Conservation (phyloP, 139 green algal species). For the Picochlorum costavermella region DNA sequence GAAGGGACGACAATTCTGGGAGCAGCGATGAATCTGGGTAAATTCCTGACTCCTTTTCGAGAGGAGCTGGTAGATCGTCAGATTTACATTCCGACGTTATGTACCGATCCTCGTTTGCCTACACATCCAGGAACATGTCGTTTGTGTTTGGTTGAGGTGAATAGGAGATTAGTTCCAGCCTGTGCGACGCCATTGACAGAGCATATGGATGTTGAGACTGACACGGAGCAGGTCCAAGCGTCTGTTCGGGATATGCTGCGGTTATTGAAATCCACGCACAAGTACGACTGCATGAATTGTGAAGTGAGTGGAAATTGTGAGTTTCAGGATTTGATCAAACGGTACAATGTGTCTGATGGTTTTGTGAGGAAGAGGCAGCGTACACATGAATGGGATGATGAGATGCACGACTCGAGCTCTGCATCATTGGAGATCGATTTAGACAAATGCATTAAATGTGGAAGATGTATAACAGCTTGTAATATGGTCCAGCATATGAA, state of each 20-base stretch:
- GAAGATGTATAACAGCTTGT: constrained; percentile 33
- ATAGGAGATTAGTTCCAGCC: constrained; percentile 21
- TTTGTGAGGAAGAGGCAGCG: constrained; percentile 1
- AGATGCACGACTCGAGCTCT: constrained; percentile 10
- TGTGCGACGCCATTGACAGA: constrained; percentile 33
- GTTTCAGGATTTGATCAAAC: constrained; percentile 38
- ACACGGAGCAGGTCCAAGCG: constrained; percentile 17
- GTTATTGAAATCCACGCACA: constrained; percentile 34
- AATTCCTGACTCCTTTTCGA: neutral
- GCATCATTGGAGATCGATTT: constrained; percentile 34
- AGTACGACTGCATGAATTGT: constrained; percentile 42
- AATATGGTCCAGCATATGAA: constrained; percentile 33
- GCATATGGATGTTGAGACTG: constrained; percentile 26
- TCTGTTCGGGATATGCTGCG: constrained; percentile 23
- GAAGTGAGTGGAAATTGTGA: constrained; percentile 38
- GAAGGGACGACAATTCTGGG: constrained; percentile 14
- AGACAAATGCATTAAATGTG: constrained; percentile 47
- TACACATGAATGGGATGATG: constrained; percentile 25
- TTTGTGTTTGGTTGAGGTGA: constrained; percentile 37
- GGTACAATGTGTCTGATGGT: constrained; percentile 27
- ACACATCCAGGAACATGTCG: constrained; percentile 28
- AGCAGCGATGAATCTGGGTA: constrained; percentile 8
- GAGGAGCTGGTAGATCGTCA: neutral
- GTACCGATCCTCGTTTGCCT: constrained; percentile 22
- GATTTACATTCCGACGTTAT: constrained; percentile 19